Base-by-base conservation (phyloP, 257 asterid genomes). In the Fraxinus quadrangulata region DNA sequence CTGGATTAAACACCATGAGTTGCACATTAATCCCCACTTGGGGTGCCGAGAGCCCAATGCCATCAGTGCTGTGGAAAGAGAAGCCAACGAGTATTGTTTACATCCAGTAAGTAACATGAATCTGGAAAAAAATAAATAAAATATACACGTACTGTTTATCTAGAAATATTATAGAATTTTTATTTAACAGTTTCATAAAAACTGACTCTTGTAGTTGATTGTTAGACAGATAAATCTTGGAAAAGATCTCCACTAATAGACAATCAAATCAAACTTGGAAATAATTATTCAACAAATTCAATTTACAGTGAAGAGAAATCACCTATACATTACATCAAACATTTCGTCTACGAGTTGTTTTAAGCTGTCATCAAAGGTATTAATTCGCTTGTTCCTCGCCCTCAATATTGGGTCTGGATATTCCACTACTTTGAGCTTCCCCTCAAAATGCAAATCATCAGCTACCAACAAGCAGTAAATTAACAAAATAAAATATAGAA, bases 281-380 rank as follows among this genome's bases (percentile, higher is more conserved):
- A 26, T 24, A 63, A 10, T n/a, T 23, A 10, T 9, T 12, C 19
- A 33, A 24, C 2, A 4, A 39, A 23, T 30, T 19, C 69, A 63
- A 63, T 9, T 23, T 24, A 26, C 28, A 63, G 33, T 63, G 69
- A 26, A 63, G 33, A 51, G 67, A 77, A 70, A 77, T 89, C 75
- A 95, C 99, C 81, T 93, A 81, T 96, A 96, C 99, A 96, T 93
- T 61, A 90, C 85, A 79, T 93, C 96, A 83, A 96, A 96, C 99
- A 96, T 96, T 86, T 90, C 98, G 59, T 85, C 87, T 0, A 86
- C 97, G 73, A 96, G 81, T 81, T 76, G 93, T 80, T 93, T 90
- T 92, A 93, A 86, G 84, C 85, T 89, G 71, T 78, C 89, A 74
- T 96, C 97, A 79, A 96, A 96, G 17, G 84, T 73, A 33, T 17